Percentiles rank a stretch among this genome's conserved stretches.
Evolutionary conservation across 176 grass and related monocot genomes (phyloP).

Genomic region (Eragrostis nindensis): DNA sequence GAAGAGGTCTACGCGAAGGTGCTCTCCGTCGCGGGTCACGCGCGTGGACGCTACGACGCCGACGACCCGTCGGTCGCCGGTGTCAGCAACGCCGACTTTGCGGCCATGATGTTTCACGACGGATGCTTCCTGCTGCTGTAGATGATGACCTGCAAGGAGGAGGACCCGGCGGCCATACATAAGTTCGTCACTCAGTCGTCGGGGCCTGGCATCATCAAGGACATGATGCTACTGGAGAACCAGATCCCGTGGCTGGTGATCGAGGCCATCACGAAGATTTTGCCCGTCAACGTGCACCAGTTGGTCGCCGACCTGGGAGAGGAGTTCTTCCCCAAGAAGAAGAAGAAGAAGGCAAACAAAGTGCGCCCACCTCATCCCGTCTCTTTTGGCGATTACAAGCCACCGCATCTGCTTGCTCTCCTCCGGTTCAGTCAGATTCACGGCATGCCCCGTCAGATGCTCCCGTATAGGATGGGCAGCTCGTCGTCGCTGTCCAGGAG

Average conservation of each 20-base stretch:
- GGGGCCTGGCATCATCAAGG: neutral
- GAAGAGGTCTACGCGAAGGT: neutral
- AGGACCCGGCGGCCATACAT: neutral
- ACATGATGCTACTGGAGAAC: constrained; percentile 37
- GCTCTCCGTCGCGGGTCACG: neutral
- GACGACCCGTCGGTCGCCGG: neutral
- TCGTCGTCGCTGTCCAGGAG: neutral
- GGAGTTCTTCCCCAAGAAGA: neutral
- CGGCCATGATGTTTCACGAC: constrained; percentile 4
- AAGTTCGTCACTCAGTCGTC: neutral
- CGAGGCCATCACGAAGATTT: neutral
- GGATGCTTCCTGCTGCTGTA: constrained; percentile 36
- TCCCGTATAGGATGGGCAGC: too few species aligned
- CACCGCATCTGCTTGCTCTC: neutral
- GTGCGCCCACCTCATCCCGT: too few species aligned
- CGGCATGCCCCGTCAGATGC: rapidly evolving
- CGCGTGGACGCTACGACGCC: neutral
- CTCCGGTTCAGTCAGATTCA: neutral
- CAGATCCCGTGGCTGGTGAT: constrained; percentile 34
- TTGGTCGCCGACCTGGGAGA: neutral
- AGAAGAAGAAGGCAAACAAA: too few species aligned
- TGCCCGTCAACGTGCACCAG: neutral
- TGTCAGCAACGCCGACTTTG: neutral
- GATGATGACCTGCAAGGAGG: neutral
- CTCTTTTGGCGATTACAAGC: neutral